phyloP scores from a whole-genome alignment of 371 early-diverging fungal species.

The Mortierella sp. region DNA sequence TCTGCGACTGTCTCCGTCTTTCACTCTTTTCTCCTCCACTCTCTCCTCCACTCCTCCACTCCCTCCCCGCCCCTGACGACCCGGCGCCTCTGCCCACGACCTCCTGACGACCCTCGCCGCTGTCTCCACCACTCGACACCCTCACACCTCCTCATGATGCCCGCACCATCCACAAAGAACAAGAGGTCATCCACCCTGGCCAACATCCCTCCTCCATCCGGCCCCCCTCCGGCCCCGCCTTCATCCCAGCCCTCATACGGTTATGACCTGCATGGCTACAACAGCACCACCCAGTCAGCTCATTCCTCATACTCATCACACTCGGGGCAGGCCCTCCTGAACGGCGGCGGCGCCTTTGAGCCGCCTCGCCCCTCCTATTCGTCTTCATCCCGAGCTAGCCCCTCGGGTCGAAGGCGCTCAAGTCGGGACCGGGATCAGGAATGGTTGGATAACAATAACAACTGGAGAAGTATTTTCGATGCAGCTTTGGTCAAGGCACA shows the following conservation, averaged over 20 bases:
- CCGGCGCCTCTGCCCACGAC: too few species aligned
- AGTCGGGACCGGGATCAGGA: constrained; percentile 28
- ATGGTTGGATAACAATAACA: constrained; percentile 21
- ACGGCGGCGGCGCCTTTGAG: constrained; percentile 10
- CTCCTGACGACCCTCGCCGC: too few species aligned
- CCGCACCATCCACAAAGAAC: constrained; percentile 30
- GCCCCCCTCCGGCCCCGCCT: constrained; percentile 33
- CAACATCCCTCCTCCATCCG: constrained; percentile 29
- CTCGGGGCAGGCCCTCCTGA: constrained; percentile 22
- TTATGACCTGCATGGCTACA: constrained; percentile 9
- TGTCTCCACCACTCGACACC: too few species aligned
- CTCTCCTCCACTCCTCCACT: constrained; percentile 2
- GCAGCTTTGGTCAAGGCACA: constrained; percentile 53
- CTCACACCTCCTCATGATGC: constrained; percentile 16
- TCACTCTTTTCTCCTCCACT: not conserved
- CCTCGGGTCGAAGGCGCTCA: constrained; percentile 19
- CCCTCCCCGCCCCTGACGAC: too few species aligned
- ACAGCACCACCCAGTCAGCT: constrained; percentile 20
- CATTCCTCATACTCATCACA: constrained; percentile 44
- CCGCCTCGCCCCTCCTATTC: constrained; percentile 39
- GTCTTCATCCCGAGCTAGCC: constrained; percentile 37
- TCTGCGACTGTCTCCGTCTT: not conserved
- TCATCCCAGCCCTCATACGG: not conserved
- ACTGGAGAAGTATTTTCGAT: constrained; percentile 51
- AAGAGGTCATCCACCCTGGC: constrained; percentile 38